Base-by-base conservation (phyloP, 2,329 filamentous ascomycete genomes). In the Aureobasidium uvarum region DNA sequence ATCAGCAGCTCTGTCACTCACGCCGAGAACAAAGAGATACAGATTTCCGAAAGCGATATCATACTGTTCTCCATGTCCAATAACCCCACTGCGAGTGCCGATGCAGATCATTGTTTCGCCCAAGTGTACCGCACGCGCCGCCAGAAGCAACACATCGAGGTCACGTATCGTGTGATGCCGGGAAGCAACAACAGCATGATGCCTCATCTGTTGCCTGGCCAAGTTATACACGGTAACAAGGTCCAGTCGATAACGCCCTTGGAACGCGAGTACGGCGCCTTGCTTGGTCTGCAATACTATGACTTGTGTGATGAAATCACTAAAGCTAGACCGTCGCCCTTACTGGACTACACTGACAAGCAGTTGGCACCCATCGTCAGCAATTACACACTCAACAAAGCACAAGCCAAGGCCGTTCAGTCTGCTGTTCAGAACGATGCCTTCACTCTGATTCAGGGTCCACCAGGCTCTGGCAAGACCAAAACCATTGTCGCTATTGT, bases 401-500 rank as follows among this genome's bases (percentile, higher is more conserved):
- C 92, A 6, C 95, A 99, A 74, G 92, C 94, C 3, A 90, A 91
- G 76, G 95, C 95, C 8, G 91, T 99, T 67, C 86, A 95, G 69
- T 96, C 94, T 62, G 94, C 93, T 14, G 85, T 93, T 66, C 93
- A 96, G 72, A 99, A 99, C 71, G 95, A 98, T 77, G 96, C 92
- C 0, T 99, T 99, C 74, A 98, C 95, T 3, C 81, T 99, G 67
- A 92, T 99, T 71, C 95, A 99, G 79, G 95, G 90, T 64, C 95
- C 95, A 59, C 95, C 95, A 1, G 95, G 95, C 76, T 97, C 95
- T 4, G 95, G 94, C 73, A 99, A 99, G 80, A 99, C 95, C 0
- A 99, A 99, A 76, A 99, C 95, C 0, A 99, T 99, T 67, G 86
- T 96, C 65, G 95, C 94, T 38, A 96, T 99, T 82, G 93, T 98